Evolutionary conservation across 768 basidiomycete species (phyloP).

Genomic region (Postia placenta): DNA sequence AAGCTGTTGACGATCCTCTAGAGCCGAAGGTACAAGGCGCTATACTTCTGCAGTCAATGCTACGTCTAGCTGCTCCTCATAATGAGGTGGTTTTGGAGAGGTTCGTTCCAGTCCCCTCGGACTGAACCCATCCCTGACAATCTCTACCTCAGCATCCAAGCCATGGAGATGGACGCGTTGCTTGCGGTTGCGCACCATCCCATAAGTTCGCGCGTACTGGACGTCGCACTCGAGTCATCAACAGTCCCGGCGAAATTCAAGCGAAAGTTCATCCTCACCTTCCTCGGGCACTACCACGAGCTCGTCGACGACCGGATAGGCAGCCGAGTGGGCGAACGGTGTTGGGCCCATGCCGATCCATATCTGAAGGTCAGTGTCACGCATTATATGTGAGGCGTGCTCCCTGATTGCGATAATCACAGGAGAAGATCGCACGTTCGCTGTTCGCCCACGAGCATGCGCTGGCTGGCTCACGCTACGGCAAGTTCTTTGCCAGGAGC

Average conservation of each 20-base stretch:
- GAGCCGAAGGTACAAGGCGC: constrained; percentile 82
- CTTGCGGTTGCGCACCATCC: constrained; percentile 56
- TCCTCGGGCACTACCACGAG: constrained; percentile 72
- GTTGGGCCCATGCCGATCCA: constrained; percentile 87
- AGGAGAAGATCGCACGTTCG: constrained; percentile 92
- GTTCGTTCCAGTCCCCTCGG: constrained; percentile 30
- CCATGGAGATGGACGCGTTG: constrained; percentile 50
- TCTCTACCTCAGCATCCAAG: constrained; percentile 7
- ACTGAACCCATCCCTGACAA: not conserved
- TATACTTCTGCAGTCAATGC: constrained; percentile 75
- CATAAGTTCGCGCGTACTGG: constrained; percentile 74
- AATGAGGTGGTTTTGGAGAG: constrained; percentile 66
- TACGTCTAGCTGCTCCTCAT: constrained; percentile 61
- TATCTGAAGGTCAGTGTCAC: constrained; percentile 83
- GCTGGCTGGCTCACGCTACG: constrained; percentile 75
- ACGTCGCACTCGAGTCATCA: constrained; percentile 65
- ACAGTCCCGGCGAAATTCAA: constrained; percentile 60
- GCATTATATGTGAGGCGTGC: too few relatives aligned
- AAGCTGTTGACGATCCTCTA: constrained; percentile 27
- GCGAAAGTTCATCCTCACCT: constrained; percentile 62
- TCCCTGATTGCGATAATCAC: not conserved
- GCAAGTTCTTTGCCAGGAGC: constrained; percentile 79
- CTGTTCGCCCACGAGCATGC: constrained; percentile 64
- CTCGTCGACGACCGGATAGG: constrained; percentile 90
- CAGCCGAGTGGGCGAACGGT: constrained; percentile 84